These are phyloP conservation scores for Scedosporium minutisporum DNA, from an alignment of 2,329 filamentous ascomycete species.

Conservation along the genomic window DNA sequence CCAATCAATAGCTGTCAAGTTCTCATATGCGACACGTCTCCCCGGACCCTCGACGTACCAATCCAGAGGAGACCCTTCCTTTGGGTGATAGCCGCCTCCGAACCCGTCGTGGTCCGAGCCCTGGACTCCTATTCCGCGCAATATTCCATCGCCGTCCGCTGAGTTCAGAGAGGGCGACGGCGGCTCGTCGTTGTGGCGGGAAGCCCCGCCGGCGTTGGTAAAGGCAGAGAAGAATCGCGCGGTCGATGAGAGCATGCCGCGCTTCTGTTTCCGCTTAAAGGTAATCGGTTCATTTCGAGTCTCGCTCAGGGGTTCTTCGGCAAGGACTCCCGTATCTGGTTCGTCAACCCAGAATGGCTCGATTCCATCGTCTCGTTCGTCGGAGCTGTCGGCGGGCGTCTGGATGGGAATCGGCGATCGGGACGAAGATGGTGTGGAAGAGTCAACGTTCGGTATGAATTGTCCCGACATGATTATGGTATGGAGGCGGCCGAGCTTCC, in stretches of 20 bases:
- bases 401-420: conserved; percentile 15
- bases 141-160: conserved; percentile 7
- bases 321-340: conserved; percentile 30
- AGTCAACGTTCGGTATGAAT: conserved; percentile 22
- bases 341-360: conserved; percentile 34
- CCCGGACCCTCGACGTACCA: conserved; percentile 90
- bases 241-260: conserved; percentile 34
- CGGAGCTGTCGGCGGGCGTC: conserved; percentile 3
- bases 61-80: conserved; percentile 49
- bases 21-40: conserved; percentile 84
- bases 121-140: background rate
- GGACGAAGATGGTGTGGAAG: conserved; percentile 25
- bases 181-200: conserved; percentile 3
- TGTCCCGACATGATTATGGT: conserved; percentile 27
- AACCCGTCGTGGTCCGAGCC: conserved; percentile 8
- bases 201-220: conserved; percentile 22
- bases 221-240: conserved; percentile 39
- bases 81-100: conserved; percentile 16
- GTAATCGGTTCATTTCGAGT: conserved; percentile 46
- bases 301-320: conserved; percentile 45
- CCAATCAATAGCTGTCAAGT: conserved; percentile 97
- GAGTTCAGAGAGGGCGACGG: conserved; percentile 13
- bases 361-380: conserved; percentile 33
- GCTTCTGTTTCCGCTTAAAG: conserved; percentile 61
- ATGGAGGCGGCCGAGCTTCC: background rate